Conservation (phyloP, 1,284 basidiomycete species). For the Leccinum pseudoinsigne region DNA sequence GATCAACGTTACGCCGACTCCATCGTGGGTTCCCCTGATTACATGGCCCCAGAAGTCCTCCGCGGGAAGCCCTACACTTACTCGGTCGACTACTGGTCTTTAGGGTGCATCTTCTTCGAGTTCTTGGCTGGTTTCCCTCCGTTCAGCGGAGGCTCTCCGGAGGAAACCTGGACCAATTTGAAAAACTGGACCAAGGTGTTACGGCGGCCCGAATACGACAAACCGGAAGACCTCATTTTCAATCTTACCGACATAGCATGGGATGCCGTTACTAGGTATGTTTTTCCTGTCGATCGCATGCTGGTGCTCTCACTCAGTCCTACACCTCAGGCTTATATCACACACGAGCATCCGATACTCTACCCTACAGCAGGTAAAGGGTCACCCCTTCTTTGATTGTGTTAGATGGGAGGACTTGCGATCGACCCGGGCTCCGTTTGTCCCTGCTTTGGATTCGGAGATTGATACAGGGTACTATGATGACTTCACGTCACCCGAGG, state of each 20-base stretch:
- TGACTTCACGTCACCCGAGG: constrained; percentile 89
- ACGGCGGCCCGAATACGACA: constrained; percentile 91
- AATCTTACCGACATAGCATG: constrained; percentile 94
- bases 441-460: constrained; percentile 94
- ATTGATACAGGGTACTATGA: constrained; percentile 99
- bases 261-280: constrained; percentile 89
- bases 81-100: constrained; percentile 97
- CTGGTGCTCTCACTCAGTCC: constrained; percentile 9
- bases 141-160: constrained; percentile 93
- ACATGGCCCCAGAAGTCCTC: constrained; percentile 94
- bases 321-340: constrained; percentile 55
- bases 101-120: constrained; percentile 98
- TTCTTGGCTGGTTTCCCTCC: constrained; percentile 98
- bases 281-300: constrained; percentile 16
- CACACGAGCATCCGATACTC: constrained; percentile 82
- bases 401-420: constrained; percentile 82
- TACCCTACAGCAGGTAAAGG: constrained; percentile 71
- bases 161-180: constrained; percentile 99
- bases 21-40: constrained; percentile 98
- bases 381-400: constrained; percentile 84
- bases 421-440: constrained; percentile 85
- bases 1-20: constrained; percentile 97
- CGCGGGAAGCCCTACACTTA: constrained; percentile 94
- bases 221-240: constrained; percentile 96
- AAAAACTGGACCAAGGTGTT: constrained; percentile 98